phyloP scores from a whole-genome alignment of 805 yeast species.

The Lipomyces lipofer region DNA sequence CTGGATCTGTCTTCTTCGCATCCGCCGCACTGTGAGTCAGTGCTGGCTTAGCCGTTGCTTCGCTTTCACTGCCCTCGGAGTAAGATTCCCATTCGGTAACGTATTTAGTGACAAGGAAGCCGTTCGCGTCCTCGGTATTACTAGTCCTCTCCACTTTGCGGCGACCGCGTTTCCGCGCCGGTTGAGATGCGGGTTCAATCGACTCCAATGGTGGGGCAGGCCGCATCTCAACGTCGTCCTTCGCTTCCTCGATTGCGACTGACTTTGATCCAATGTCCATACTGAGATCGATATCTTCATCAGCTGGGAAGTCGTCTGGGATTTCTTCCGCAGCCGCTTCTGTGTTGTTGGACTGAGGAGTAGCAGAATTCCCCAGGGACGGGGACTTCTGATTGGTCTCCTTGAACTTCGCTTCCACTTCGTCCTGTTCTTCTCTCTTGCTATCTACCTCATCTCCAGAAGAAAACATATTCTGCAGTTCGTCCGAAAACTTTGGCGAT shows the following conservation, averaged over 20 bases:
- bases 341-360: not conserved
- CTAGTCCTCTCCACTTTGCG: conserved; percentile 16
- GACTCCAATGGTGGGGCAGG: conserved; percentile 1
- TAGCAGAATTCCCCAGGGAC: not conserved
- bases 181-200: not conserved
- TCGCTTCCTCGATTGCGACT: not conserved
- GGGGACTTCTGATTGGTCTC: not conserved
- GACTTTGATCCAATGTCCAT: conserved; percentile 1
- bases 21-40: not conserved
- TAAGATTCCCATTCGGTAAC: conserved; percentile 16
- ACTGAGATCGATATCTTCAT: not conserved
- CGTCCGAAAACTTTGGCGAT: not conserved
- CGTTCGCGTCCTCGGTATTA: conserved; percentile 14
- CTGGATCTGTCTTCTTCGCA: not conserved
- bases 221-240: not conserved
- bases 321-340: not conserved
- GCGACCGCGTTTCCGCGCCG: conserved; percentile 9
- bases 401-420: too few species aligned
- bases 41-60: not conserved
- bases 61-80: conserved; percentile 20
- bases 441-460: not conserved
- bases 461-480: conserved; percentile 12
- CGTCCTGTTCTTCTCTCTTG: too few species aligned
- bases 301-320: not conserved
- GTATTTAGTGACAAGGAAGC: conserved; percentile 10